Conservation (phyloP, 345 rosid species). For the Combretum micranthum region DNA sequence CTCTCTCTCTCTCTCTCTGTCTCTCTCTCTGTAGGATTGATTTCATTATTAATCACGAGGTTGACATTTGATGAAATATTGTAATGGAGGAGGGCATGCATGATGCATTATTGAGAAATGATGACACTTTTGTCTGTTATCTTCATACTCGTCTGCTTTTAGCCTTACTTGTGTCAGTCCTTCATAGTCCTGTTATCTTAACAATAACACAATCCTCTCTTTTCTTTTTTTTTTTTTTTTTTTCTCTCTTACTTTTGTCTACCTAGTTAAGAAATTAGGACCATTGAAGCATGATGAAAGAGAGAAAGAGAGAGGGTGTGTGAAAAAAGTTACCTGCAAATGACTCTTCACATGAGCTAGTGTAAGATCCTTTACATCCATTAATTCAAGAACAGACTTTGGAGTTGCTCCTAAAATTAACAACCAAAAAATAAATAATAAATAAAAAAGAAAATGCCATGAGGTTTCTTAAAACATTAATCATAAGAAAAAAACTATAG, state of each 20-base stretch:
- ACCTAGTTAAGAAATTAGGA: too few species aligned
- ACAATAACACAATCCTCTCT: slow-evolving; percentile 31
- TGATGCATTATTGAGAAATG: slow-evolving; percentile 72
- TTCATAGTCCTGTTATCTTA: slow-evolving; percentile 27
- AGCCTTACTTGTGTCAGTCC: slow-evolving; percentile 22
- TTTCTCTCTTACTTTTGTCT: not conserved
- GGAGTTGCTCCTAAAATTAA: slow-evolving; percentile 73
- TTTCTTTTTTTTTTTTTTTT: slow-evolving; percentile 11
- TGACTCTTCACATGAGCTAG: slow-evolving; percentile 91
- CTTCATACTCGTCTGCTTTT: slow-evolving; percentile 32
- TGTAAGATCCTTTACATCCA: slow-evolving; percentile 88
- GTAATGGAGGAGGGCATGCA: slow-evolving; percentile 15
- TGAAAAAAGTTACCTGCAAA: slow-evolving; percentile 56
- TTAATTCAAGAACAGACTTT: slow-evolving; percentile 82
- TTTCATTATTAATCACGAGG: slow-evolving; percentile 55
- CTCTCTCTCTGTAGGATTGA: slow-evolving; percentile 18
- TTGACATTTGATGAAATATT: slow-evolving; percentile 42
- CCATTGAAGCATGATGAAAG: not conserved
- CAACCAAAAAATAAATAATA: not conserved
- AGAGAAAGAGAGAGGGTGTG: slow-evolving; percentile 9
- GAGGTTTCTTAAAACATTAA: not conserved
- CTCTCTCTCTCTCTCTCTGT: slow-evolving; percentile 31
- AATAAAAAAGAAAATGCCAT: not conserved
- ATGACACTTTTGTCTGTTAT: slow-evolving; percentile 51
- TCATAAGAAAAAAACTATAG: too few species aligned